A percentile compares a stretch with the other conserved stretches of the same genome.
These are phyloP conservation scores for Mycena haematopus DNA, from an alignment of 768 basidiomycete genomes.

Conservation along the genomic window DNA sequence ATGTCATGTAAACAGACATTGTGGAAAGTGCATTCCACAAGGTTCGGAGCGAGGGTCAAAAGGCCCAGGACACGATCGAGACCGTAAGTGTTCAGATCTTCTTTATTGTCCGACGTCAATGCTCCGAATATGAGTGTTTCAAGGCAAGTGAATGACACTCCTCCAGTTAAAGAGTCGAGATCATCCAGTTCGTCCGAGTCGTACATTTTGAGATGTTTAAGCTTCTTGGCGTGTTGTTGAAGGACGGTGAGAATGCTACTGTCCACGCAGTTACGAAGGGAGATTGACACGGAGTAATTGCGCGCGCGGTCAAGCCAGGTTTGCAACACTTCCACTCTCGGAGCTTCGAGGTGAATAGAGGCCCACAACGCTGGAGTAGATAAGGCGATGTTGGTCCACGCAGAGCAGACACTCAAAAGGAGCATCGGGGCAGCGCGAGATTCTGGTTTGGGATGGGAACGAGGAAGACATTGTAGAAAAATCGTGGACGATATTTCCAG, in stretches of 20 bases:
- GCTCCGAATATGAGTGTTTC: neutral
- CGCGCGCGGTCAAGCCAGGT: neutral
- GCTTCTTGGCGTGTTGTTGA: neutral
- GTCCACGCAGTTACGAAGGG: neutral
- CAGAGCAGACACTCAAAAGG: neutral
- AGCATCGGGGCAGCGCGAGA: neutral
- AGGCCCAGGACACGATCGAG: neutral
- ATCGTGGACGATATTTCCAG: neutral
- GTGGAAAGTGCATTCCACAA: slow-evolving; percentile 1
- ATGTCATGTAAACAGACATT: neutral
- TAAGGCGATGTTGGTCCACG: slow-evolving; percentile 1
- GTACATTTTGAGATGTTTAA: neutral
- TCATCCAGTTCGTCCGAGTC: neutral
- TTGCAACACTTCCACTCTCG: neutral
- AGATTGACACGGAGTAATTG: neutral
- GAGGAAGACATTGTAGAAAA: neutral
- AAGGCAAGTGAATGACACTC: neutral
- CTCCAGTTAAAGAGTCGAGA: neutral
- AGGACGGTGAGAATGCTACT: neutral
- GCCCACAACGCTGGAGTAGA: neutral
- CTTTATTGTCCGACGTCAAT: neutral
- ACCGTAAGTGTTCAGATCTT: neutral
- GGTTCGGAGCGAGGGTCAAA: neutral
- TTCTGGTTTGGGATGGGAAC: neutral
- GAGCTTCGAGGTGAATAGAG: neutral